Conservation (phyloP, 345 rosid genomes). For the Eutrema japonicum region DNA sequence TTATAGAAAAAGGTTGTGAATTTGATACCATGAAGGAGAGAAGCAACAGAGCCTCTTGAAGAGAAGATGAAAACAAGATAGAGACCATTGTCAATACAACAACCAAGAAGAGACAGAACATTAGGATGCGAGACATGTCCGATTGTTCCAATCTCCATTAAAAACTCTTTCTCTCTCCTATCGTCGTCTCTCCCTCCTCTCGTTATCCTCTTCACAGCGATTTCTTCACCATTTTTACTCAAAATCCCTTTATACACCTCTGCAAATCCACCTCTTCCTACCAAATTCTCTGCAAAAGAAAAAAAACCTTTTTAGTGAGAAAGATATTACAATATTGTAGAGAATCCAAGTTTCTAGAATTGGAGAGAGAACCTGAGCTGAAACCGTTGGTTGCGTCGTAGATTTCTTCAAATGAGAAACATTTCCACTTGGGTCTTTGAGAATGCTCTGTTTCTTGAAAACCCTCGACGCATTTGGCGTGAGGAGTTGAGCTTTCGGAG, state of each 20-base stretch:
- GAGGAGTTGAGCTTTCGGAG: constrained; percentile 39
- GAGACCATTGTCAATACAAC: constrained; percentile 90
- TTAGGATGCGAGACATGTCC: constrained; percentile 90
- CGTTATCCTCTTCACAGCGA: constrained; percentile 87
- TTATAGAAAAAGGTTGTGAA: not conserved
- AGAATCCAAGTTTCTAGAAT: not conserved
- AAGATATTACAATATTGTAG: not conserved
- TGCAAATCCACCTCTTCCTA: constrained; percentile 93
- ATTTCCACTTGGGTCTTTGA: constrained; percentile 83
- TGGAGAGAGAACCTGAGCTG: constrained; percentile 55
- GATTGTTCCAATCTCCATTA: constrained; percentile 92
- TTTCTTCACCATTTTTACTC: constrained; percentile 54
- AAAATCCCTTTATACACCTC: constrained; percentile 81
- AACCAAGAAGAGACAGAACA: constrained; percentile 77
- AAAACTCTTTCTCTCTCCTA: constrained; percentile 87
- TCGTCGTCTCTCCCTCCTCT: constrained; percentile 72
- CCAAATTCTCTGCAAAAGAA: constrained; percentile 59
- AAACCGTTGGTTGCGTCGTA: constrained; percentile 73
- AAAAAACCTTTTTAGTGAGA: not conserved
- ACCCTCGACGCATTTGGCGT: constrained; percentile 37
- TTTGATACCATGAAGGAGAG: constrained; percentile 82
- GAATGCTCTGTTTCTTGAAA: constrained; percentile 45
- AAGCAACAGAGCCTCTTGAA: constrained; percentile 87
- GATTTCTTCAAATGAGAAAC: constrained; percentile 88
- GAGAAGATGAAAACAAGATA: constrained; percentile 85